Base-by-base conservation (phyloP, 2,329 filamentous ascomycete species). In the Orbilia javanica region DNA sequence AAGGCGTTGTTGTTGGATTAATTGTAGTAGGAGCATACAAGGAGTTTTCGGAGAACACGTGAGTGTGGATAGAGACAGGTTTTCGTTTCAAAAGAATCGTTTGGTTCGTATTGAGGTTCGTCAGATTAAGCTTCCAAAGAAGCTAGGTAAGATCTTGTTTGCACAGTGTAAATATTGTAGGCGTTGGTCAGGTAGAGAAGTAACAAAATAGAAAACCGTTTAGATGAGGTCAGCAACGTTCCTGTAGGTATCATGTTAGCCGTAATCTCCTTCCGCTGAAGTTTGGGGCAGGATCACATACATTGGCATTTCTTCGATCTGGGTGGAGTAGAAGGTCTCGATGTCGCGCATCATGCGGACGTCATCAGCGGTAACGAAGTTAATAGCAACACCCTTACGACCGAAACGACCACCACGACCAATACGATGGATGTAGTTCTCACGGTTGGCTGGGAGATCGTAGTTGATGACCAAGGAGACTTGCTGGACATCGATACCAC, bases 241-340 rank as follows among this genome's bases (percentile, higher is more conserved):
- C 81, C 81, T 82, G 39, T 34, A 20, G 34, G 34, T n/a, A 29
- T 27, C 6, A 3, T 29, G 50, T 80, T 52, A 64, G 36, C 31
- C 48, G 20, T 39, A 70, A 70, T 57, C 31, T 31, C n/a, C 13
- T 3, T 39, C 5, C 25, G 8, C 0, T 34, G 36, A 73, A n/a
- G 29, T 31, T 7, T 29, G 46, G 84, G 87, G 88, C 3, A 22
- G 10, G 87, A 88, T 84, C 89, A 91, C 90, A 86, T 91, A 91
- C 96, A 99, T 98, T 84, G 96, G 96, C 96, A 99, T 99, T 90
- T 99, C 96, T 88, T 99, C 96, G 82, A 99, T 98, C 89, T 99
- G 96, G 86, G 96, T 99, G 90, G 93, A 97, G 92, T 99, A 99
- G 90, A 98, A 99, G 88, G 97, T 93, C 87, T 99, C 96, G 83